Evolutionary conservation across 176 grass and related monocot species (phyloP).

Genomic region (Urochloa ruziziensis): DNA sequence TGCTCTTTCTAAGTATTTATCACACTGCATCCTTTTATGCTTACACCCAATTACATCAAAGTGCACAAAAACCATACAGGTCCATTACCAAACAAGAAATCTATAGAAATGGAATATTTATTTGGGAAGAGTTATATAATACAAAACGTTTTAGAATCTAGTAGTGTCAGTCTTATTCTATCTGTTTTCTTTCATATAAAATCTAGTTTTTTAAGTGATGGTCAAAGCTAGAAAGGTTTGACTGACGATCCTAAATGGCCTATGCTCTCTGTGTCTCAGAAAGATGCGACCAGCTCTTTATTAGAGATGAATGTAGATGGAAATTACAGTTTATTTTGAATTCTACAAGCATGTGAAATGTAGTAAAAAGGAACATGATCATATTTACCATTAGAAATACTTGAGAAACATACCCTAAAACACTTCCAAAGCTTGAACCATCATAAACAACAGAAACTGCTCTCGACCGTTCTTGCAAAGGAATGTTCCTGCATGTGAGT

Average conservation of each 20-base stretch:
- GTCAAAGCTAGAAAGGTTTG: no score
- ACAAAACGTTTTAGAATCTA: no score
- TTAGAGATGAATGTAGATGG: not conserved
- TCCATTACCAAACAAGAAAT: no score
- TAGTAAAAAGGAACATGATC: not conserved
- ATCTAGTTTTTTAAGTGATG: no score
- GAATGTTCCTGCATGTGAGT: constrained; percentile 70
- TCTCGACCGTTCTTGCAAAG: constrained; percentile 83
- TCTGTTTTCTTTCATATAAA: no score
- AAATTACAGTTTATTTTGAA: not conserved
- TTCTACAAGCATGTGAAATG: constrained; percentile 2
- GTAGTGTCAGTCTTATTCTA: no score
- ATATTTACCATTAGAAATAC: constrained; percentile 32
- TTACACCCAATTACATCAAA: not conserved
- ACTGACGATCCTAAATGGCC: not conserved
- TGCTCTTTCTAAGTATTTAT: not conserved
- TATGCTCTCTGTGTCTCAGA: not conserved
- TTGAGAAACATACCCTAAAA: constrained; percentile 66
- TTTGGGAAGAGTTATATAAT: no score
- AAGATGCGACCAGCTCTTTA: not conserved
- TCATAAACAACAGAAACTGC: constrained; percentile 97
- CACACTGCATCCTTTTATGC: not conserved
- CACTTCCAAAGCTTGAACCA: constrained; percentile 85
- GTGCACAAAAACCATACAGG: no score
- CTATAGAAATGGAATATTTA: not conserved